Base-by-base conservation (phyloP, 169 alveolate species). In the Cryptosporidium bovis region DNA sequence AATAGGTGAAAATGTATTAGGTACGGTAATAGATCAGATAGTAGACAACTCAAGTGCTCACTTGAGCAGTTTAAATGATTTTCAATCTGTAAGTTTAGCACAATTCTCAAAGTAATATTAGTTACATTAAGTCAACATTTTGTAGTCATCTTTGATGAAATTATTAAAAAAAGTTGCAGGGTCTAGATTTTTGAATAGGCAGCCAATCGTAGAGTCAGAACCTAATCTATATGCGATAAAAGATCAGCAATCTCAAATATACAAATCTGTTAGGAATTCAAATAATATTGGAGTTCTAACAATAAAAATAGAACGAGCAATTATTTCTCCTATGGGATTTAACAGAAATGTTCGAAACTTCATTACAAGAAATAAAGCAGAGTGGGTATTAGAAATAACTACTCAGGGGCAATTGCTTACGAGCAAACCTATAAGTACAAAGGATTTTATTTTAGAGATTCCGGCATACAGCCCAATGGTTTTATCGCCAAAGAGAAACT, bases 301-400 rank as follows among this genome's bases (percentile, higher is more conserved):
- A 2, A 29, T 77, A 24, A 56, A 7, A 46, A 50, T 77, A 20
- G 50, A 62, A 15, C 24, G 87, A n/a, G 87, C 87, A 40, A 77
- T 77, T 24, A 44, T 77, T 18, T 77, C 87, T 8, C 87, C 87
- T 34, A 77, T 77, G 87, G 87, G 87, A 2, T 77, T 77, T 77
- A 36, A 56, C 24, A 53, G 71, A 8, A 60, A 60, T 60, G 48
- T 77, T 12, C 62, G 71, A 16, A 77, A 77, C 40, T 77, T 77
- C 44, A 34, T 77, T 40, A 27, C 18, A 12, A 77, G 64, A 24
- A 64, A 56, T 46, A 77, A 77, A 40, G 87, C 87, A 12, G 87
- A 77, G 56, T 77, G 87, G 87, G 87, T 77, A 20, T 77, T 77
- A 33, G 87, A 77, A 34, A 24, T 77, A 62, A 56, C 87, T 3